Evolutionary conservation across 2,329 filamentous ascomycete species (phyloP).

Genomic region (Trichothecium roseum): DNA sequence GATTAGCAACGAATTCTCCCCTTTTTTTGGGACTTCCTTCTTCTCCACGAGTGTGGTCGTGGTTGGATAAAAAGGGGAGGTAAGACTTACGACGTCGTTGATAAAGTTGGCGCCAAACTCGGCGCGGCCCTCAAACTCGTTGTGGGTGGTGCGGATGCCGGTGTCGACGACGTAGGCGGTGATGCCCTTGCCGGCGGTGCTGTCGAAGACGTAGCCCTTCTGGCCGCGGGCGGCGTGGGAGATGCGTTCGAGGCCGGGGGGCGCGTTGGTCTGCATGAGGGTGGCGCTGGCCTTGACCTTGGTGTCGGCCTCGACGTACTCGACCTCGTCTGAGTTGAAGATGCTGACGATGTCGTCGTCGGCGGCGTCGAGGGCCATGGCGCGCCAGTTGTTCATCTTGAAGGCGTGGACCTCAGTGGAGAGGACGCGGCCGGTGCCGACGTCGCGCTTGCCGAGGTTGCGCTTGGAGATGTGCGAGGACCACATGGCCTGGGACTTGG

Average conservation of each 20-base stretch:
- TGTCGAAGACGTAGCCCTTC: slow-evolving; percentile 35
- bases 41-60: too few species aligned
- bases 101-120: slow-evolving; percentile 42
- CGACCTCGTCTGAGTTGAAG: slow-evolving; percentile 35
- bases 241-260: slow-evolving; percentile 41
- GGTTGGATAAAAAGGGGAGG: not conserved
- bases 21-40: too few species aligned
- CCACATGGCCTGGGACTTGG: slow-evolving; percentile 37
- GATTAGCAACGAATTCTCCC: slow-evolving; percentile 3
- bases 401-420: slow-evolving; percentile 36
- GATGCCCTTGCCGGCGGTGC: slow-evolving; percentile 40
- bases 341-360: slow-evolving; percentile 39
- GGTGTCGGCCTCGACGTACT: slow-evolving; percentile 44
- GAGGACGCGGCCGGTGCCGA: slow-evolving; percentile 30
- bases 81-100: slow-evolving; percentile 27
- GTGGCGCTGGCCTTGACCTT: slow-evolving; percentile 31
- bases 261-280: slow-evolving; percentile 41
- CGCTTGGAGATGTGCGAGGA: slow-evolving; percentile 41
- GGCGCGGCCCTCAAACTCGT: slow-evolving; percentile 46
- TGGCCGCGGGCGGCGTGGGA: slow-evolving; percentile 29
- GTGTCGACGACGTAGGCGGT: slow-evolving; percentile 57
- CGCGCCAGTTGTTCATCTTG: slow-evolving; percentile 39
- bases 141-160: slow-evolving; percentile 46
- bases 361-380: slow-evolving; percentile 41
- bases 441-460: slow-evolving; percentile 42